A percentile compares a stretch with the other conserved stretches of the same genome.
Conservation (phyloP, 2,329 filamentous ascomycete genomes). For the Ilyonectria mors-panacis region DNA sequence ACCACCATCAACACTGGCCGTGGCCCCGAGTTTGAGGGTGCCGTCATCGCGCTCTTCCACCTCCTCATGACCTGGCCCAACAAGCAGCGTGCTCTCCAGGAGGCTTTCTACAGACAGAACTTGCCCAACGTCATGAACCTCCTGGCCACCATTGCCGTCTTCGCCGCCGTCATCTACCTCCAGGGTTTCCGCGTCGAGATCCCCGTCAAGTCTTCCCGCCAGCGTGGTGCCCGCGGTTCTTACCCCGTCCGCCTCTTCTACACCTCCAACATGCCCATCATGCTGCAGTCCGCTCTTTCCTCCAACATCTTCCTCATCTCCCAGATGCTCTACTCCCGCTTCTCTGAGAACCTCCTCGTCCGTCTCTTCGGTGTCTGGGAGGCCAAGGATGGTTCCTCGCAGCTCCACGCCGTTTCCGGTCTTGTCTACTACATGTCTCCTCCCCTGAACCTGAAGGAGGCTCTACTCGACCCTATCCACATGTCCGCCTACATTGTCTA, state of each 20-base stretch:
- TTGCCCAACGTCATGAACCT: conserved; percentile 99
- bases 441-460: conserved; percentile 96
- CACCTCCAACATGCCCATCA: conserved; percentile 99
- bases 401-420: conserved; percentile 93
- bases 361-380: conserved; percentile 99
- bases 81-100: conserved; percentile 98
- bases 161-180: conserved; percentile 98
- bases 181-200: conserved; percentile 99
- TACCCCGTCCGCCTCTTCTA: conserved; percentile 99
- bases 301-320: conserved; percentile 99
- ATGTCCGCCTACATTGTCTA: conserved; percentile 95
- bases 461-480: conserved; percentile 96
- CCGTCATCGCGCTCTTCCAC: conserved; percentile 98
- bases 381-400: conserved; percentile 93
- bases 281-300: conserved; percentile 98
- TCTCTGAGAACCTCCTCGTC: conserved; percentile 98
- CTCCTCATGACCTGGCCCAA: conserved; percentile 98
- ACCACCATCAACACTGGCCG: conserved; percentile 99
- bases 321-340: conserved; percentile 99
- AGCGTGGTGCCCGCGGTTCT: conserved; percentile 97
- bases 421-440: conserved; percentile 99
- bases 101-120: conserved; percentile 99
- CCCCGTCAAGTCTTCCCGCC: conserved; percentile 98
- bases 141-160: conserved; percentile 91
- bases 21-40: conserved; percentile 98